Conservation (phyloP, 164 flowering plant species). For the Chloranthus sessilifolius region DNA sequence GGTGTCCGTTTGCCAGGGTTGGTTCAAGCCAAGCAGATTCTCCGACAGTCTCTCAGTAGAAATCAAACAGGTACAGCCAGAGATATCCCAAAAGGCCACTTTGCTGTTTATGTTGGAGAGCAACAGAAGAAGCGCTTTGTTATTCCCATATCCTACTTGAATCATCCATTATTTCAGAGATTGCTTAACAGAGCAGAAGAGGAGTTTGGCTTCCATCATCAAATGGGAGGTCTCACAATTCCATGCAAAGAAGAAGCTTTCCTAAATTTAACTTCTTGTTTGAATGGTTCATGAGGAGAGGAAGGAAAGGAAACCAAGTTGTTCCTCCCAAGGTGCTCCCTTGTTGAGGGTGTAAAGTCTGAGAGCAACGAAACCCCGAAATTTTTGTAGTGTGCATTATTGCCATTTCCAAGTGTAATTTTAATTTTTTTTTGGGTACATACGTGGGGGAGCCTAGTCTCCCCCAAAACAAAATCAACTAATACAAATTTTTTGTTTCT, state of each 20-base stretch:
- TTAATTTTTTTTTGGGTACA: too few species aligned
- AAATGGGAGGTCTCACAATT: slow-evolving; percentile 11
- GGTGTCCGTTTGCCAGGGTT: slow-evolving; percentile 2
- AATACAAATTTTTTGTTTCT: too few species aligned
- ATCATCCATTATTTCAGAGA: neutral
- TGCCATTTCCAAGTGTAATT: too few species aligned
- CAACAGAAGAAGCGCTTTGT: slow-evolving; percentile 8
- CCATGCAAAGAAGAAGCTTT: slow-evolving; percentile 9
- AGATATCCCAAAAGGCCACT: slow-evolving; percentile 10
- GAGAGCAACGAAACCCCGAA: too few species aligned
- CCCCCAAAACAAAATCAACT: too few species aligned
- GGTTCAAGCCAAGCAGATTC: too few species aligned
- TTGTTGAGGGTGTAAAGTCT: too few species aligned
- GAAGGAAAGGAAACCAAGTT: too few species aligned
- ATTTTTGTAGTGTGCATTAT: too few species aligned
- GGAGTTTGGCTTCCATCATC: slow-evolving; percentile 12
- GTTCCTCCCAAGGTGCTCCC: too few species aligned
- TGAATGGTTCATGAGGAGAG: too few species aligned
- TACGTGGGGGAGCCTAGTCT: too few species aligned
- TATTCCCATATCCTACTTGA: slow-evolving; percentile 6
- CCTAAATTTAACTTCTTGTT: neutral
- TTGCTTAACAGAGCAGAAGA: slow-evolving; percentile 9
- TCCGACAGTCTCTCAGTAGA: neutral
- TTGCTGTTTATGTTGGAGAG: slow-evolving; percentile 12
- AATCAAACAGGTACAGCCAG: neutral